These are phyloP conservation scores for Handroanthus guayacan DNA, from an alignment of 257 asterid species.

Conservation along the genomic window DNA sequence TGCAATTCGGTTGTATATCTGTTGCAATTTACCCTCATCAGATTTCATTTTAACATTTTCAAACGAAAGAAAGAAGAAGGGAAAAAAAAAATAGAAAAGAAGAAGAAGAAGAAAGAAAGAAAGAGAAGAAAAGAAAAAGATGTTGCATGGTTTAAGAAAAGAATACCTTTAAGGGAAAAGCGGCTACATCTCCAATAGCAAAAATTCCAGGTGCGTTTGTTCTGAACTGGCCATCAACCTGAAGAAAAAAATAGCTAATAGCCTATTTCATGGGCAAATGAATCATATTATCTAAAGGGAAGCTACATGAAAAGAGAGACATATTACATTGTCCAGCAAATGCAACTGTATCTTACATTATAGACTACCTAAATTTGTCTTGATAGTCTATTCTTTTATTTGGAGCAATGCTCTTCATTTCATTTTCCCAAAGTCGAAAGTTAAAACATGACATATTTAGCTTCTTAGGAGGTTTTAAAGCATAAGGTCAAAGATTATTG, in stretches of 20 bases:
- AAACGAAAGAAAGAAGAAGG: no score
- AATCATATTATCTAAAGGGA: background rate
- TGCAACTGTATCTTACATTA: background rate
- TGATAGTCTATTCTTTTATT: background rate
- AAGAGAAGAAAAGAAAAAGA: no score
- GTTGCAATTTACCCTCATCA: slow-evolving; percentile 32
- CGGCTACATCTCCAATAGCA: slow-evolving; percentile 96
- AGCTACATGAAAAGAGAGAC: background rate
- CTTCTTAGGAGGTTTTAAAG: background rate
- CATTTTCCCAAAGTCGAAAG: slow-evolving; percentile 10
- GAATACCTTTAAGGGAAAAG: slow-evolving; percentile 89
- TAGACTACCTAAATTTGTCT: slow-evolving; percentile 11
- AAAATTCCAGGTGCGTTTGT: slow-evolving; percentile 86
- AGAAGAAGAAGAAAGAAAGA: no score
- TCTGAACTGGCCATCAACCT: slow-evolving; percentile 95
- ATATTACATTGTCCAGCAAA: background rate
- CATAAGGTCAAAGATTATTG: slow-evolving; percentile 7
- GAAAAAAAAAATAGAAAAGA: no score
- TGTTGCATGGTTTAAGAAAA: slow-evolving; percentile 26
- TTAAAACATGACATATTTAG: background rate
- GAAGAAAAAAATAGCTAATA: slow-evolving; percentile 30
- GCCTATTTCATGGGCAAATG: background rate
- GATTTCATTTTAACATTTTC: slow-evolving; percentile 25
- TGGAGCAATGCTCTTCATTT: background rate
- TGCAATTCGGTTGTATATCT: slow-evolving; percentile 86